phyloP scores from a whole-genome alignment of 2,329 filamentous ascomycete genomes.

The Westerdykella sp. region DNA sequence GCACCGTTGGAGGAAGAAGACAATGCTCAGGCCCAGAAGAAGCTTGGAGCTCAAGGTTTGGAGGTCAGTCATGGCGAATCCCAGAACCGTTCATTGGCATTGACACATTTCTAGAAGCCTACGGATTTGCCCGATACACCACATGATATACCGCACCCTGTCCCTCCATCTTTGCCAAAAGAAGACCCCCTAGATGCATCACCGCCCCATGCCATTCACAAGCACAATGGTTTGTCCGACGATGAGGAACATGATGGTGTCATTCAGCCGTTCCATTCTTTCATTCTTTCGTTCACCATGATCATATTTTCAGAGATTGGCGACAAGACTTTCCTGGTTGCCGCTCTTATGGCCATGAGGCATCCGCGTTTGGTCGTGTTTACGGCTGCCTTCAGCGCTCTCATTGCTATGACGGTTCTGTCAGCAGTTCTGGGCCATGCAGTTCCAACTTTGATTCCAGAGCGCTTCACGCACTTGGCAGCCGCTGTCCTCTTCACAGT shows the following conservation, averaged over 20 bases:
- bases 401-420: conserved; percentile 90
- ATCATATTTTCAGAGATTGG: conserved; percentile 95
- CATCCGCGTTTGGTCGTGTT: conserved; percentile 91
- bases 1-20: conserved; percentile 46
- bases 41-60: conserved; percentile 34
- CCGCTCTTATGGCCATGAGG: conserved; percentile 98
- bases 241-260: conserved; percentile 52
- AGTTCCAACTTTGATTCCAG: conserved; percentile 82
- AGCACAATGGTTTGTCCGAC: conserved; percentile 17
- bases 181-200: conserved; percentile 49
- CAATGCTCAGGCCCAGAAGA: conserved; percentile 5
- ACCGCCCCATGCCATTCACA: conserved; percentile 20
- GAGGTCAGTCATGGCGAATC: conserved; percentile 20
- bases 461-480: conserved; percentile 81
- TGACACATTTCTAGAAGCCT: conserved; percentile 57
- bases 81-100: not conserved
- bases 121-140: conserved; percentile 71
- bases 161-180: conserved; percentile 57
- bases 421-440: conserved; percentile 90
- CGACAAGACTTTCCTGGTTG: conserved; percentile 97
- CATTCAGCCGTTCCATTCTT: conserved; percentile 79
- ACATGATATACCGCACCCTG: conserved; percentile 65
- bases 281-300: conserved; percentile 89
- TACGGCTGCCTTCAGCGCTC: conserved; percentile 83
- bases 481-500: conserved; percentile 81